Base-by-base conservation (phyloP, 345 rosid genomes). In the Arabidopsis suecica region DNA sequence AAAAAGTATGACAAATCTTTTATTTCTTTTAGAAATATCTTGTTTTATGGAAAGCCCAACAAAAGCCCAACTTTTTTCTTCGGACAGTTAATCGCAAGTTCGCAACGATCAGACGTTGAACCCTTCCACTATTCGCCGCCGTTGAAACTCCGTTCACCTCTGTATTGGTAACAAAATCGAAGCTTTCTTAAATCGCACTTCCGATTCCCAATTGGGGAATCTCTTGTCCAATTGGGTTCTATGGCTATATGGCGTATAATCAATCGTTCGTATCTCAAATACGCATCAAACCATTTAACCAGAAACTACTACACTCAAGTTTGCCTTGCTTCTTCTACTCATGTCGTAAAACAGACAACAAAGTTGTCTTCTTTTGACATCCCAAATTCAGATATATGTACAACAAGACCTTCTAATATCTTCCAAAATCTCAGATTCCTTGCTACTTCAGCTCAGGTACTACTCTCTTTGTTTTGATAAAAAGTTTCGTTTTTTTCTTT, bases 181-280 rank as follows among this genome's bases (percentile, higher is more conserved):
- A 63, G 6, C 18, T 11, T 28, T 28, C 18, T 11, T 28, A 2
- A 28, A 1, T 28, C 30, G 30, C 30, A 28, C 2, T 28, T 28
- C 32, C 2, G 37, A 4, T 61, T 61, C 51, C 66, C 30, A 63
- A 37, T 40, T 11, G 8, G 3, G 53, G 42, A 72, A 51, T 72
- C 42, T 23, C 4, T 0, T 38, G 2, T 18, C 1, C 47, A 0
- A 1, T 0, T 54, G 6, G 54, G 9, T 41, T 75, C 74, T 8
- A 77, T 78, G 81, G 68, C 73, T 37, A 38, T 78, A 40, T 78
- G 81, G 81, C 81, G 81, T 78, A 33, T 71, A 16, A 71, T 65
- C 42, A 71, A 37, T 65, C 68, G 69, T 3, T 78, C 77, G 28
- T 71, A 58, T 38, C 49, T 71, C 73, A 78, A 78, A 28, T 32